Evolutionary conservation across 2,329 filamentous ascomycete species (phyloP).

Genomic region (Aspergillus flavus): DNA sequence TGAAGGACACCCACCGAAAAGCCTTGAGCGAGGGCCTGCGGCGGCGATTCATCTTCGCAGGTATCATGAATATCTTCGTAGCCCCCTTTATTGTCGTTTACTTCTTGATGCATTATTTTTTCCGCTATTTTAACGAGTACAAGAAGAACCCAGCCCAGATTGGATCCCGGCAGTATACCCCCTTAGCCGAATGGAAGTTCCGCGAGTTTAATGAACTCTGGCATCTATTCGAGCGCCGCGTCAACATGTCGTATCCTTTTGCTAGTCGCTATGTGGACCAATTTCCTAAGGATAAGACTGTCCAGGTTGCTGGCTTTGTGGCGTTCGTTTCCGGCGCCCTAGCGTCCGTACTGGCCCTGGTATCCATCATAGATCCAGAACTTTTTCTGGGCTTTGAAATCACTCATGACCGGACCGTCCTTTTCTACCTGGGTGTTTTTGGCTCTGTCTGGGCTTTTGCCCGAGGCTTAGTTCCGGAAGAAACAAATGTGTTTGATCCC

Average conservation of each 20-base stretch:
- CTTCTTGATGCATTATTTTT: constrained; percentile 85
- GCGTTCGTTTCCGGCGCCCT: constrained; percentile 86
- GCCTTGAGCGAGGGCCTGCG: constrained; percentile 77
- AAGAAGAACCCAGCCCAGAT: constrained; percentile 89
- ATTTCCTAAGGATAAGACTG: constrained; percentile 92
- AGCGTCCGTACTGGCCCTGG: constrained; percentile 79
- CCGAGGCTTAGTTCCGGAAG: constrained; percentile 81
- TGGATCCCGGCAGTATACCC: constrained; percentile 87
- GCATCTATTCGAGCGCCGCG: constrained; percentile 84
- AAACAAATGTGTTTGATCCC: constrained; percentile 87
- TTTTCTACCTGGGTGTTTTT: constrained; percentile 87
- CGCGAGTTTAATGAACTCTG: constrained; percentile 96
- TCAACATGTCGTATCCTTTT: constrained; percentile 94
- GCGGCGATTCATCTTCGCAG: constrained; percentile 78
- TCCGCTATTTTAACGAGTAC: constrained; percentile 96
- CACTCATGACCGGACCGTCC: constrained; percentile 79
- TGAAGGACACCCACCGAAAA: constrained; percentile 79
- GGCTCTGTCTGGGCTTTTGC: constrained; percentile 81
- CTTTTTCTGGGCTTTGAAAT: constrained; percentile 91
- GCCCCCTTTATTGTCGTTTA: constrained; percentile 87
- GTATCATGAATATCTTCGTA: constrained; percentile 81
- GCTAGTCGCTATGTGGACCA: constrained; percentile 91
- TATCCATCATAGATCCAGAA: constrained; percentile 86
- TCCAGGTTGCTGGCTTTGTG: constrained; percentile 80
- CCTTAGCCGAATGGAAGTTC: constrained; percentile 96